Conservation (phyloP, 2,329 filamentous ascomycete species). For the Pseudocercospora vitis region DNA sequence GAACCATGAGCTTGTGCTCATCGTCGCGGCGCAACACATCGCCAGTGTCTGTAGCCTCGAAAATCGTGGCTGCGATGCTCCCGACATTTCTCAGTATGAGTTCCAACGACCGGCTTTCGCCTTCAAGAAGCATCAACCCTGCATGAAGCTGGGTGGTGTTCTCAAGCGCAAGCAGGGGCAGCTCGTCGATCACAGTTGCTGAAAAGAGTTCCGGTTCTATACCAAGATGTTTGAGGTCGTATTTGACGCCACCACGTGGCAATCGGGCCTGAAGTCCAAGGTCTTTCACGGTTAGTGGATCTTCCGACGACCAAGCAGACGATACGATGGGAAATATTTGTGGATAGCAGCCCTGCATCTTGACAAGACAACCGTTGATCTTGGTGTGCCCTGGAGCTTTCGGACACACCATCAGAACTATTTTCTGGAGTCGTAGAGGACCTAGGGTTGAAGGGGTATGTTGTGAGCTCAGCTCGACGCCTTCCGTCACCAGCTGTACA, state of each 20-base stretch:
- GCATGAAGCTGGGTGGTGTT: constrained; percentile 78
- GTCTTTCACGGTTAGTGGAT: constrained; percentile 70
- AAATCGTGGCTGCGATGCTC: constrained; percentile 71
- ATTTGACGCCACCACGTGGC: background rate
- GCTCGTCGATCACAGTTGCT: constrained; percentile 69
- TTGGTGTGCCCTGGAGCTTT: constrained; percentile 66
- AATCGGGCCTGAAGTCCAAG: constrained; percentile 22
- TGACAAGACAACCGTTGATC: constrained; percentile 75
- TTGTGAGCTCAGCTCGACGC: constrained; percentile 67
- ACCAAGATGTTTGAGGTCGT: constrained; percentile 19
- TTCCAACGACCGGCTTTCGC: constrained; percentile 74
- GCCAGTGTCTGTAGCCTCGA: constrained; percentile 29
- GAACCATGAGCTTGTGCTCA: constrained; percentile 18
- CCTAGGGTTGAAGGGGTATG: constrained; percentile 68
- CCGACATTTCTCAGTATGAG: constrained; percentile 81
- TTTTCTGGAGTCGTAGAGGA: constrained; percentile 77
- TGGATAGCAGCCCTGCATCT: constrained; percentile 77
- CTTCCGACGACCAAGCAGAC: constrained; percentile 70
- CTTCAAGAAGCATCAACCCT: constrained; percentile 88
- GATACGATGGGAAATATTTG: constrained; percentile 81
- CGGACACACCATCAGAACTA: constrained; percentile 70
- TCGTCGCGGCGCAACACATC: constrained; percentile 20
- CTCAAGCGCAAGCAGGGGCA: constrained; percentile 75
- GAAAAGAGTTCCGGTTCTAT: constrained; percentile 28
- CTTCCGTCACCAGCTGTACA: constrained; percentile 71